Percentiles rank a stretch among this genome's conserved stretches.
These are phyloP conservation scores for Hypoxylon rickii DNA, from an alignment of 495 filamentous ascomycete genomes.

Conservation along the genomic window DNA sequence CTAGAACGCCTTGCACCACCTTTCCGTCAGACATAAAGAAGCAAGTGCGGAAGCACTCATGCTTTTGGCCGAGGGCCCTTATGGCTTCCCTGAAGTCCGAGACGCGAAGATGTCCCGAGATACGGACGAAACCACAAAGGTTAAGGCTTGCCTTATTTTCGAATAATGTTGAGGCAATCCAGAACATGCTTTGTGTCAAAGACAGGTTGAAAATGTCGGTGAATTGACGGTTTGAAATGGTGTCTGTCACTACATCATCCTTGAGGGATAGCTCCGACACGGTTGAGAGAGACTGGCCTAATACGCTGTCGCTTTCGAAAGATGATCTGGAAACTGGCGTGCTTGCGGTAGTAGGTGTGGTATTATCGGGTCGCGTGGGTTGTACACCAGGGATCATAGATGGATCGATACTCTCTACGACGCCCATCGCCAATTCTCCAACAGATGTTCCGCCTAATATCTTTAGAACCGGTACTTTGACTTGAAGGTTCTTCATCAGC, in stretches of 20 bases:
- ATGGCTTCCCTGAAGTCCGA: slow-evolving; percentile 37
- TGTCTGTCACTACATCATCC: background rate
- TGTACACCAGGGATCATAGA: background rate
- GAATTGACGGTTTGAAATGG: background rate
- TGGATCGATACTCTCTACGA: background rate
- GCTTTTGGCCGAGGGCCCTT: slow-evolving; percentile 31
- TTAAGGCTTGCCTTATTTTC: slow-evolving; percentile 45
- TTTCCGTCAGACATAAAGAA: slow-evolving; percentile 41
- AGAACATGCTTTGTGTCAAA: background rate
- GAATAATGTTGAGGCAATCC: slow-evolving; percentile 20
- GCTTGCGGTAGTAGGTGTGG: background rate
- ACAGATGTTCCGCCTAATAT: background rate
- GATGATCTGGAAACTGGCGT: background rate
- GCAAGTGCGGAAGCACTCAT: slow-evolving; percentile 48
- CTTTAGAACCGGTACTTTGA: background rate
- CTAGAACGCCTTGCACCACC: background rate
- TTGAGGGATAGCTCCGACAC: background rate
- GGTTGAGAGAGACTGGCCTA: background rate
- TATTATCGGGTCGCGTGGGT: background rate
- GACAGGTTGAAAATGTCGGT: background rate
- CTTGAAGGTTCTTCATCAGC: background rate
- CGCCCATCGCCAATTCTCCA: background rate
- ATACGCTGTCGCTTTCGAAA: background rate
- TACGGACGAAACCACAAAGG: slow-evolving; percentile 19
- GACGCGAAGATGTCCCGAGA: slow-evolving; percentile 34